A percentile compares a stretch with the other conserved stretches of the same genome.
phyloP scores from a whole-genome alignment of 306 rosid species.

The Lathyrus aphaca region DNA sequence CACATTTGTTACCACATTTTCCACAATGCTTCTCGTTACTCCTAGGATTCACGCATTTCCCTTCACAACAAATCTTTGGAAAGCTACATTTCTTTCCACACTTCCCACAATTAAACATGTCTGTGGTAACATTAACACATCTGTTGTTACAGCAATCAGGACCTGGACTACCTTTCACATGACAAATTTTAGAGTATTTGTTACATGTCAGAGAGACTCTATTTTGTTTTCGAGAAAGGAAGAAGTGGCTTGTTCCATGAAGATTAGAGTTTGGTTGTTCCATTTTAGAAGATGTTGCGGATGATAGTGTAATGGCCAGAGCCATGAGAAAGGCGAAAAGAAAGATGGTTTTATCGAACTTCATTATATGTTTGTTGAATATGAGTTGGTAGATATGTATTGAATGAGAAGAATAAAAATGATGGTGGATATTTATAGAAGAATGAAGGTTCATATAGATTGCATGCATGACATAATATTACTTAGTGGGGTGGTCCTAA shows the following conservation, averaged over 20 bases:
- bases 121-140: constrained; percentile 51
- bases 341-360: constrained; percentile 32
- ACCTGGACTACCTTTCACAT: constrained; percentile 46
- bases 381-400: too few species aligned
- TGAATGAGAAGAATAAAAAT: too few species aligned
- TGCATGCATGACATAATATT: not conserved
- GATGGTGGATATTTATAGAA: too few species aligned
- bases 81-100: constrained; percentile 69
- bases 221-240: constrained; percentile 37
- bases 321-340: constrained; percentile 48
- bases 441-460: too few species aligned
- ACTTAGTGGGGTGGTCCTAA: constrained; percentile 47
- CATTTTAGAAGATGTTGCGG: constrained; percentile 25
- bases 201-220: constrained; percentile 45
- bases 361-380: too few species aligned
- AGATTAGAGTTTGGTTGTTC: constrained; percentile 21
- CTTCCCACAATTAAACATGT: constrained; percentile 59
- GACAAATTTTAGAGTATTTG: constrained; percentile 52
- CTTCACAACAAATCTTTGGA: constrained; percentile 59
- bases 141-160: constrained; percentile 53
- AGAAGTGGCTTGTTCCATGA: constrained; percentile 39
- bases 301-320: constrained; percentile 45
- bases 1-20: constrained; percentile 63
- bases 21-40: constrained; percentile 61
- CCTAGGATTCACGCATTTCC: constrained; percentile 66